A percentile compares a stretch with the other conserved stretches of the same genome.
Evolutionary conservation across 805 yeast species (phyloP).

Genomic region (Pichia occidentalis): DNA sequence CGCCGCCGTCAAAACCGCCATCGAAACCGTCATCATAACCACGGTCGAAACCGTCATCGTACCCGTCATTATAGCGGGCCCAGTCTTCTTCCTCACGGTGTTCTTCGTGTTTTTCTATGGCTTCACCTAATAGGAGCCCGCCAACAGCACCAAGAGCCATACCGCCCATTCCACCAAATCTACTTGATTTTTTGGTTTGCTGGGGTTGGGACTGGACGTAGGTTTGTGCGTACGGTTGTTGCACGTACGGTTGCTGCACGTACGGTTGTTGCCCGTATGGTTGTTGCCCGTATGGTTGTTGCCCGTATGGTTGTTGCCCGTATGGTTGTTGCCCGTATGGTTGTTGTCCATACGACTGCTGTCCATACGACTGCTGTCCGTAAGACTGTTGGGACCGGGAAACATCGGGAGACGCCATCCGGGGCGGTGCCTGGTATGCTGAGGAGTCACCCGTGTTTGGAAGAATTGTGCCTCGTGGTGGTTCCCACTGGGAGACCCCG

Average conservation of each 20-base stretch:
- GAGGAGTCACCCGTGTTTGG: constrained; percentile 34
- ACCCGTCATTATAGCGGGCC: constrained; percentile 3
- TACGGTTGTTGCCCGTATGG: constrained; percentile 13
- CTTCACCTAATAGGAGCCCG: constrained; percentile 24
- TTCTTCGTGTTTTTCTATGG: constrained; percentile 9
- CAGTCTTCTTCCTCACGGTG: constrained; percentile 1
- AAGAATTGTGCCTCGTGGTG: constrained; percentile 56
- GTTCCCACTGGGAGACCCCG: constrained; percentile 86
- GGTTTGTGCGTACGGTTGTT: constrained; percentile 13
- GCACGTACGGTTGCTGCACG: constrained; percentile 13
- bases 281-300: constrained; percentile 6
- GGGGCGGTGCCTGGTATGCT: constrained; percentile 16
- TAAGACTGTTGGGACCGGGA: neutral
- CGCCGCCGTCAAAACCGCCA: constrained; percentile 11
- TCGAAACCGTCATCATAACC: constrained; percentile 3
- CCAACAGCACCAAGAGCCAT: constrained; percentile 30
- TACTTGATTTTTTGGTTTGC: constrained; percentile 2
- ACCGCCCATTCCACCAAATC: constrained; percentile 26
- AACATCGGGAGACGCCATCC: no score
- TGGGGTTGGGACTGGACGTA: constrained; percentile 13
- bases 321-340: constrained; percentile 13
- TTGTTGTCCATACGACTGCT: constrained; percentile 13
- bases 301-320: constrained; percentile 11
- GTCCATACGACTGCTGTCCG: neutral
- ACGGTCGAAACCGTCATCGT: constrained; percentile 9